phyloP scores from a whole-genome alignment of 352 stramenopile genomes.

The Globisporangium orthogonon region DNA sequence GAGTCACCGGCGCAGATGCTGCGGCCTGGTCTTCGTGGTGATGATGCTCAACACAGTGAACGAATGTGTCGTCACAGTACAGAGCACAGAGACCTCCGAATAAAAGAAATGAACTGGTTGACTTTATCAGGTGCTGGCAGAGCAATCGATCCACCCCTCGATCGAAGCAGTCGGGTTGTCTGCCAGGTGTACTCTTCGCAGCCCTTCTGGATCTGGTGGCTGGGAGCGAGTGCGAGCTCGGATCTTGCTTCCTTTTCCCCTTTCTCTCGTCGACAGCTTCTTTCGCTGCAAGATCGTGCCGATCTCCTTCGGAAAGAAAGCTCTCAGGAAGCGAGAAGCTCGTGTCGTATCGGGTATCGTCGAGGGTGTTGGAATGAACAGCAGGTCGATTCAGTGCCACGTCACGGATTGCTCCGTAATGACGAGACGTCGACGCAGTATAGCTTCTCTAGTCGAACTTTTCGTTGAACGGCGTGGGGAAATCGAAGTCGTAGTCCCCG shows the following conservation, averaged over 20 bases:
- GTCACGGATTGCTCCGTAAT: not conserved
- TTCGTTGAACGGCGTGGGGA: constrained; percentile 49
- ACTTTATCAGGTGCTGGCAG: not conserved
- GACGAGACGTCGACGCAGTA: not conserved
- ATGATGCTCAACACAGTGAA: no score
- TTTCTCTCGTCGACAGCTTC: not conserved
- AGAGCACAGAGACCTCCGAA: no score
- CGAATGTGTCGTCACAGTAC: no score
- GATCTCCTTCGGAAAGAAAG: not conserved
- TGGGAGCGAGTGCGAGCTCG: not conserved
- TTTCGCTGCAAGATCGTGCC: not conserved
- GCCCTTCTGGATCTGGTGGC: not conserved
- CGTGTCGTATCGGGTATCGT: not conserved
- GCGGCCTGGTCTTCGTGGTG: no score
- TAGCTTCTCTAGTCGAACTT: constrained; percentile 34
- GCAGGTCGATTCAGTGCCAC: not conserved
- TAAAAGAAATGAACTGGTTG: not conserved
- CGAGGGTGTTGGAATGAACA: not conserved
- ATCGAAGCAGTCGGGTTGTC: not conserved
- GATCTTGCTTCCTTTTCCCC: not conserved
- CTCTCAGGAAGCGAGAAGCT: not conserved
- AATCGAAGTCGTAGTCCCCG: constrained; percentile 38
- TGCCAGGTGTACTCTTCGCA: not conserved
- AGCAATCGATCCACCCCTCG: not conserved
- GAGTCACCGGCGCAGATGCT: no score